Conservation (phyloP, 768 basidiomycete genomes). For the Phlebiopsis gigantea region DNA sequence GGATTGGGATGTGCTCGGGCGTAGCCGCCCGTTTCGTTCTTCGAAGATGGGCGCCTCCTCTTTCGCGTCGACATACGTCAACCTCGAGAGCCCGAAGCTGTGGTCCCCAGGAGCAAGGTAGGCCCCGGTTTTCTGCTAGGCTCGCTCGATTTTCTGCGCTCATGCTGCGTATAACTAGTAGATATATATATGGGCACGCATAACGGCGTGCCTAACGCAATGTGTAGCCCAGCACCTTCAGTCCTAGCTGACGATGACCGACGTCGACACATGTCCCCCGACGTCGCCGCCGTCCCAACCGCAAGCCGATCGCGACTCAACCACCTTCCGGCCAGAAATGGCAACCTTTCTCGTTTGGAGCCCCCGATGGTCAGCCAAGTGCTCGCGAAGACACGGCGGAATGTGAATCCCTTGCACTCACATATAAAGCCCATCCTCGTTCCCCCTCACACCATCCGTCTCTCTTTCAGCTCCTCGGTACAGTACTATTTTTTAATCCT, state of each 20-base stretch:
- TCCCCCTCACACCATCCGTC: conserved; percentile 2
- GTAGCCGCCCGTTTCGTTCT: neutral
- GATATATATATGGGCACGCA: no score
- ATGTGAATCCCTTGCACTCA: conserved; percentile 11
- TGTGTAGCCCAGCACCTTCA: no score
- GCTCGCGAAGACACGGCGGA: conserved; percentile 23
- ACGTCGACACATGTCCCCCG: no score
- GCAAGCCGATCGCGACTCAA: neutral
- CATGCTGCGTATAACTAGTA: no score
- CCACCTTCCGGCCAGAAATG: conserved; percentile 8
- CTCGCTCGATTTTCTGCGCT: no score
- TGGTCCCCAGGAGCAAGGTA: neutral
- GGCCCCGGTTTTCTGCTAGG: neutral
- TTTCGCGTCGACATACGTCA: no score
- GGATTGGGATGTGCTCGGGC: neutral
- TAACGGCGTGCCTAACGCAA: no score
- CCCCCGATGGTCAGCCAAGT: conserved; percentile 1
- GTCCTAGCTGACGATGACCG: no score
- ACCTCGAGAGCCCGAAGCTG: no score
- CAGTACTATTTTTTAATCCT: conserved; percentile 11
- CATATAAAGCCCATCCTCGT: conserved; percentile 11
- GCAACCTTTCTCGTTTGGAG: conserved; percentile 13
- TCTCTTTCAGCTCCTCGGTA: conserved; percentile 12
- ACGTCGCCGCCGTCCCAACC: no score
- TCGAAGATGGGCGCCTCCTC: no score